These are phyloP conservation scores for Dendrobium catenatum DNA, from an alignment of 106 monocot genomes.

Conservation along the genomic window DNA sequence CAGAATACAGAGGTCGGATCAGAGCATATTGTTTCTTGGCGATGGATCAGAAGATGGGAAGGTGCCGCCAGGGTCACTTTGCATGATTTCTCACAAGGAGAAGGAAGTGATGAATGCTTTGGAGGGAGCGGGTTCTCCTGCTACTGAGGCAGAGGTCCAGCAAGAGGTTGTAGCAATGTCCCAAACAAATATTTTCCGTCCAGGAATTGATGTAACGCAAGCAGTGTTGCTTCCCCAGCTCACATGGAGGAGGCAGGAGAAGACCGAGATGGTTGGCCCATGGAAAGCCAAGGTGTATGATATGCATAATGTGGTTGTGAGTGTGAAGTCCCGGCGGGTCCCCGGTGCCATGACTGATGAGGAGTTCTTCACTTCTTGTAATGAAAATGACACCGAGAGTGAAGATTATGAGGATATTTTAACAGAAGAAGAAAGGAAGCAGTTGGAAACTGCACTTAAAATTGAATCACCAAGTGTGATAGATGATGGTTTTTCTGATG, in stretches of 20 bases:
- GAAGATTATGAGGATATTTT: conserved; percentile 74
- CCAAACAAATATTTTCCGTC: conserved; percentile 73
- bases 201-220: conserved; percentile 82
- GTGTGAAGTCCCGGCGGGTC: conserved; percentile 82
- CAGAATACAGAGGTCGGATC: conserved; percentile 73
- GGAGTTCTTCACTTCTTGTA: conserved; percentile 64
- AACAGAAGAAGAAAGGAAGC: conserved; percentile 74
- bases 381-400: conserved; percentile 60
- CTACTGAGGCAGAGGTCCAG: conserved; percentile 53
- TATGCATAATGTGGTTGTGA: conserved; percentile 91
- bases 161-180: conserved; percentile 79
- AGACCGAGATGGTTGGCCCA: conserved; percentile 67
- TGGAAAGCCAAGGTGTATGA: conserved; percentile 95
- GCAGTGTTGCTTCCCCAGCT: conserved; percentile 77
- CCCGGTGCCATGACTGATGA: conserved; percentile 81
- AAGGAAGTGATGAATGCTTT: conserved; percentile 79
- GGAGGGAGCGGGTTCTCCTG: conserved; percentile 68
- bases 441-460: conserved; percentile 63
- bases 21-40: conserved; percentile 80
- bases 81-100: conserved; percentile 79
- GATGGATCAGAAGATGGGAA: conserved; percentile 74
- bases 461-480: conserved; percentile 33
- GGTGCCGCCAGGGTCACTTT: conserved; percentile 54
- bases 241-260: conserved; percentile 86
- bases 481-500: conserved; percentile 30